These are phyloP conservation scores for Eimeria falciformis DNA, from an alignment of 169 alveolate genomes.

Conservation along the genomic window DNA sequence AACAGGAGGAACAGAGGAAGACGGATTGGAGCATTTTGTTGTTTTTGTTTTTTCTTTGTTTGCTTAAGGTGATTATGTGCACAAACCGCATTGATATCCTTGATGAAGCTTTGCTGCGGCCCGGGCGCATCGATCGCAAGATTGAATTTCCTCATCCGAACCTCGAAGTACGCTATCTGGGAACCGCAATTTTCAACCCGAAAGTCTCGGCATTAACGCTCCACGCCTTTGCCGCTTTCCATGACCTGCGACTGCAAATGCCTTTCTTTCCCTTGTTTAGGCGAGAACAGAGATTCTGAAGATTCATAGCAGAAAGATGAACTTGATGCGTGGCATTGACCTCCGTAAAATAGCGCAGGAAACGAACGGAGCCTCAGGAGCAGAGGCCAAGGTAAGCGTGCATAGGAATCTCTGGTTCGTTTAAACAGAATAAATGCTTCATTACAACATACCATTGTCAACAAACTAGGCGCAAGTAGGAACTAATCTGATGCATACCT, in stretches of 20 bases:
- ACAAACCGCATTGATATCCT: conserved; percentile 98
- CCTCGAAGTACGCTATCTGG: too few species aligned
- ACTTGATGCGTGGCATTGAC: conserved; percentile 97
- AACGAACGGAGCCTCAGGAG: conserved; percentile 99
- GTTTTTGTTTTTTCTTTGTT: neutral
- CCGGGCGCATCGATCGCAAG: conserved; percentile 99
- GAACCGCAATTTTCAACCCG: too few species aligned
- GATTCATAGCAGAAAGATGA: conserved; percentile 99
- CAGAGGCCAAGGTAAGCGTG: conserved; percentile 95
- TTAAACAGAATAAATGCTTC: too few species aligned
- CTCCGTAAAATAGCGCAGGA: conserved; percentile 98
- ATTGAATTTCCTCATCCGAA: conserved; percentile 99
- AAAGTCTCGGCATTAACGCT: too few species aligned
- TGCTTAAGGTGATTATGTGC: conserved; percentile 96
- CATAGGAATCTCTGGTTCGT: too few species aligned
- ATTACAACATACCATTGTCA: too few species aligned
- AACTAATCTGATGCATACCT: too few species aligned
- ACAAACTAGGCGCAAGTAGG: too few species aligned
- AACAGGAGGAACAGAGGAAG: conserved; percentile 19
- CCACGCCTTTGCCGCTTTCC: too few species aligned
- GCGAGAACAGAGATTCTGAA: too few species aligned
- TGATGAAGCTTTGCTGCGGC: conserved; percentile 99
- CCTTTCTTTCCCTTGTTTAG: too few species aligned
- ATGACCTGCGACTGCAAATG: too few species aligned
- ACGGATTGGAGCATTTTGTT: neutral